phyloP scores from a whole-genome alignment of 495 filamentous ascomycete genomes.

The Penicillium tannophilum region DNA sequence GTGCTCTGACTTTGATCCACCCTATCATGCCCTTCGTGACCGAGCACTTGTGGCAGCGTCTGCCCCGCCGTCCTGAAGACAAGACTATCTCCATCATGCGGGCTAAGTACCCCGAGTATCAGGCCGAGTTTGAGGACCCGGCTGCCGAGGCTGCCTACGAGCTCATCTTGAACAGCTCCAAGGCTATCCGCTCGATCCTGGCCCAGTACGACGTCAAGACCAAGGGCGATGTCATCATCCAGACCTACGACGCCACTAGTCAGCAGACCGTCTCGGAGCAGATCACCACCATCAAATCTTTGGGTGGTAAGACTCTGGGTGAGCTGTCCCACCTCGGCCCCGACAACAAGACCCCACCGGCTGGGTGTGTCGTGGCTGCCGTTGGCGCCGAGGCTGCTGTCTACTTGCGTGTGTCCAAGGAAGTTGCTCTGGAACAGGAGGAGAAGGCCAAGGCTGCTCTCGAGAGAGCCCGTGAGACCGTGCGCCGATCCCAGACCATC shows the following conservation, averaged over 20 bases:
- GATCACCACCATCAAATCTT: slow-evolving; percentile 61
- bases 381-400: slow-evolving; percentile 67
- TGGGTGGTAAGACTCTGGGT: slow-evolving; percentile 62
- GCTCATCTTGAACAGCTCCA: slow-evolving; percentile 61
- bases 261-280: slow-evolving; percentile 59
- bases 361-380: slow-evolving; percentile 70
- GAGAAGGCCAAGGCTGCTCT: slow-evolving; percentile 61
- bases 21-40: slow-evolving; percentile 82
- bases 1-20: slow-evolving; percentile 66
- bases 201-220: slow-evolving; percentile 63
- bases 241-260: slow-evolving; percentile 58
- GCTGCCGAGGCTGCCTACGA: slow-evolving; percentile 65
- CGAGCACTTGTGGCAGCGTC: slow-evolving; percentile 78
- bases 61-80: slow-evolving; percentile 66
- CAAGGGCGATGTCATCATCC: slow-evolving; percentile 57
- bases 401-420: slow-evolving; percentile 69
- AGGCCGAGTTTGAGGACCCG: slow-evolving; percentile 56
- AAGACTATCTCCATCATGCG: slow-evolving; percentile 67
- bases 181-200: slow-evolving; percentile 58
- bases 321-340: slow-evolving; percentile 51
- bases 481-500: slow-evolving; percentile 37
- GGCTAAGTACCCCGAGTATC: slow-evolving; percentile 63
- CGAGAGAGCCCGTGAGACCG: slow-evolving; percentile 37
- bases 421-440: slow-evolving; percentile 67
- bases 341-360: slow-evolving; percentile 55